phyloP scores from a whole-genome alignment of 176 grass and related monocot species.

The Metroxylon sagu region DNA sequence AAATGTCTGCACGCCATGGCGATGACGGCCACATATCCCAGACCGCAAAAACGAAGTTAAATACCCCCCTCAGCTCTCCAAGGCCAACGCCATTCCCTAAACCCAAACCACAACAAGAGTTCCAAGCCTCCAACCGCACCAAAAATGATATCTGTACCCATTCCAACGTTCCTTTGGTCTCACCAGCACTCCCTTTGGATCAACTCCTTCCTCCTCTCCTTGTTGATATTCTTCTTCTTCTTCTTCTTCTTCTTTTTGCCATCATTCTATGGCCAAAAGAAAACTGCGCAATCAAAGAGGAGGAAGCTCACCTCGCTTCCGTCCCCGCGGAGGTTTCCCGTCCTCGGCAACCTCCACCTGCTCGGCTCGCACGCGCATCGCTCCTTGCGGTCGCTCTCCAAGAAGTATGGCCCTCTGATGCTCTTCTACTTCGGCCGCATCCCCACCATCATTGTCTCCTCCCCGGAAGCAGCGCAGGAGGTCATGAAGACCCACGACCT shows the following conservation, averaged over 20 bases:
- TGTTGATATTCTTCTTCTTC: not conserved
- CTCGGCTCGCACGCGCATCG: conserved; percentile 31
- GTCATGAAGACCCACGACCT: conserved; percentile 16
- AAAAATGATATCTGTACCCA: too few relatives aligned
- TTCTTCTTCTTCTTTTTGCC: not conserved
- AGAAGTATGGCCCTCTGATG: conserved; percentile 16
- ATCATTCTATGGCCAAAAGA: not conserved
- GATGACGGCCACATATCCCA: too few relatives aligned
- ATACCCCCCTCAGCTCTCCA: conserved; percentile 1
- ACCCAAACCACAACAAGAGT: too few relatives aligned
- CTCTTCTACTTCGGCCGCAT: conserved; percentile 13
- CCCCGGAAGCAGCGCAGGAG: conserved; percentile 23
- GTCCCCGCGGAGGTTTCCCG: conserved; percentile 29
- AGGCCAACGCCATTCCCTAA: not conserved
- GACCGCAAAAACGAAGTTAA: too few relatives aligned
- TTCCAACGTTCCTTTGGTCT: too few relatives aligned
- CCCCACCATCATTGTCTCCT: conserved; percentile 36
- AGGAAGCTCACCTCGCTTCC: conserved; percentile 5
- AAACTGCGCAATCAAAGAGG: not conserved
- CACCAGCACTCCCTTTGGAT: conserved; percentile 1
- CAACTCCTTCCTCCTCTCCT: not conserved
- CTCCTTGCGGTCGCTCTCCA: conserved; percentile 19
- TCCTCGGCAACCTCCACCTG: conserved; percentile 51
- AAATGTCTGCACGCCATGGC: too few relatives aligned
- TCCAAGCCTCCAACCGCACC: too few relatives aligned